phyloP scores from a whole-genome alignment of 805 yeast genomes.

The Monosporozyma aquatica region DNA sequence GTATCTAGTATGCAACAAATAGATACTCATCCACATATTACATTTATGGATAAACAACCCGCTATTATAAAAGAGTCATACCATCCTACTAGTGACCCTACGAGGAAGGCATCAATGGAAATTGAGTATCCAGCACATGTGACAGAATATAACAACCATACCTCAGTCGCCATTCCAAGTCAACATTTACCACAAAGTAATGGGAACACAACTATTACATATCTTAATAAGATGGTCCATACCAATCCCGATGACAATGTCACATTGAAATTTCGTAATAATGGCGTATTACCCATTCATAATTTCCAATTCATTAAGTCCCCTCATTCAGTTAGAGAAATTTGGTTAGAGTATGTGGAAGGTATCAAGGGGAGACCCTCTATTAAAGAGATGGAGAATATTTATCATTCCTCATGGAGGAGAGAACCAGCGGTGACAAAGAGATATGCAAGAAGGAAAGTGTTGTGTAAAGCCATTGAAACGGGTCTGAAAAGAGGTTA shows the following conservation, averaged over 20 bases:
- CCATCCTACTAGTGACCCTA: background rate
- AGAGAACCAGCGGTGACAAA: conserved; percentile 45
- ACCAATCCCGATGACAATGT: no score
- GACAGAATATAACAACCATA: background rate
- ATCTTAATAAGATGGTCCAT: no score
- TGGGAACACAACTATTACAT: no score
- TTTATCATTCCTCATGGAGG: conserved; percentile 49
- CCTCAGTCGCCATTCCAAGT: no score
- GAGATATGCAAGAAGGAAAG: conserved; percentile 44
- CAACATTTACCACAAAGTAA: no score
- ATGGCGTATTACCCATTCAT: background rate
- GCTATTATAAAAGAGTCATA: background rate
- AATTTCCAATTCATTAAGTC: conserved; percentile 34
- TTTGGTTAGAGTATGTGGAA: conserved; percentile 49
- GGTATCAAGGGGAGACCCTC: conserved; percentile 47
- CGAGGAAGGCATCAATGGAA: background rate
- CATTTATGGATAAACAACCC: background rate
- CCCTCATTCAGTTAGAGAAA: conserved; percentile 40
- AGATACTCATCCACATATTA: background rate
- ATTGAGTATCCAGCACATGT: background rate
- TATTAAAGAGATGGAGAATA: conserved; percentile 38
- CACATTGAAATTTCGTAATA: no score
- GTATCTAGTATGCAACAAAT: no score
- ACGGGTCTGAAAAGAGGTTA: conserved; percentile 39
- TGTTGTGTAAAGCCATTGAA: conserved; percentile 48